Base-by-base conservation (phyloP, 177 flowering plant genomes). In the Vitis hybrid region DNA sequence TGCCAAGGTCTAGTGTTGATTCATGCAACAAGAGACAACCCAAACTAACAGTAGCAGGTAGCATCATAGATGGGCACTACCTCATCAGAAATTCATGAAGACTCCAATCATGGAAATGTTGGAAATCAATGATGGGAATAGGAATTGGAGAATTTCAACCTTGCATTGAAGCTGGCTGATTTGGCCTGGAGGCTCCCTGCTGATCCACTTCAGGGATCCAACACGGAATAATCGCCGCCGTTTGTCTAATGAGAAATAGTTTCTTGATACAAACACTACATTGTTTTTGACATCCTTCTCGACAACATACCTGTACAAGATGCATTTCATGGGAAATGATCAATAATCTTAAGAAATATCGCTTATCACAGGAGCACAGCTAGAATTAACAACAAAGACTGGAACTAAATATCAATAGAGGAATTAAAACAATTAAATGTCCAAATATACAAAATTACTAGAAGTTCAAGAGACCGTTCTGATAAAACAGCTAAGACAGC, bases 241-340 rank as follows among this genome's bases (percentile, higher is more conserved):
- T 81, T 95, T 95, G 77, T 95, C 99, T 30, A 83, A 71, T 1
- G 99, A 95, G 69, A 77, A 95, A 69, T 95, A 95, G 72, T 87
- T 95, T 79, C 98, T 86, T 65, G 99, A 95, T n/a, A 90, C 97
- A 74, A 90, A 95, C 3, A 93, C 85, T 18, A 95, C 98, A 83
- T 95, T 95, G 80, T 95, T 86, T 68, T 88, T 74, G 15, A 84
- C 71, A 80, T 93, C 98, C 83, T 95, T 95, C 80, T 86, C 86
- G 24, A 95, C 98, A 65, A 95, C 99, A 79, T 93, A 91, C 99
- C 99, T 95, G 78, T 73, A 81, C 3, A 63, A 52, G 15, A 73
- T n/a, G 54, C 58, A 69, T 2, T 20, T 20, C 50, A 54, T 11
- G 56, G 17, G 32, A 63, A 30, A 32, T 24, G 9, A 12, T 51